Base-by-base conservation (phyloP, 805 yeast species). In the Kregervanrija fluxuum region DNA sequence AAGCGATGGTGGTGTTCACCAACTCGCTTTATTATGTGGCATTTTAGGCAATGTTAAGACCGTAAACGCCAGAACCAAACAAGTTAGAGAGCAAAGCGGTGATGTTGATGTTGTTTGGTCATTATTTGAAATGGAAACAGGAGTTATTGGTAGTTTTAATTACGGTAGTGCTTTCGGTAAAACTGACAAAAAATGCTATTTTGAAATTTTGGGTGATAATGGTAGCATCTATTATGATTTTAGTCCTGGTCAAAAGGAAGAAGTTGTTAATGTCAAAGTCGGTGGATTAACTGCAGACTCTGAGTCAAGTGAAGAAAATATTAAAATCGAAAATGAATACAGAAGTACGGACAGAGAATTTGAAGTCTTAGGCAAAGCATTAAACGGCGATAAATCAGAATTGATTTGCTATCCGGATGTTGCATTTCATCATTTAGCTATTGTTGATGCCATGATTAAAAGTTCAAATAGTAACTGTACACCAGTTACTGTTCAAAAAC, bases 1-100 rank as follows among this genome's bases (percentile, higher is more conserved):
- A 55, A 82, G 91, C 47, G 98, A 91, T 58, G 97, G 96, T 57
- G 98, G 97, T 61, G 98, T 91, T 17, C 98, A 91, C 66, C 97
- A 90, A 64, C 69, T 90, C 62, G 96, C 96, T 3, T 68, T 88
- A 34, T 73, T 90, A 51, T 88, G 95, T 8, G 87, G 79, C 48
- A 79, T 88, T 14, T 70, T 91, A 44, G 97, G 98, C 43, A 70
- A 72, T 17, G 82, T 88, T 12, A 78, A 74, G 40, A 64, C 80
- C 6, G 79, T 90, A 34, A 75, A 86, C 44, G 96, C 89, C 9
- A 74, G 75, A 52, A 82, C 96, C 11, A 78, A 70, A 48, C 96
- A 89, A 66, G 73, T 86, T 40, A 77, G 89, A 59, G 69, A 80
- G 56, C 76, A 74, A 54, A 80, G 91, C 47, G 97, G 97, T 33